Evolutionary conservation across 805 yeast genomes (phyloP), one percentile per base, ranked within the genome.

Genomic region (Nakazawaea populi): DNA sequence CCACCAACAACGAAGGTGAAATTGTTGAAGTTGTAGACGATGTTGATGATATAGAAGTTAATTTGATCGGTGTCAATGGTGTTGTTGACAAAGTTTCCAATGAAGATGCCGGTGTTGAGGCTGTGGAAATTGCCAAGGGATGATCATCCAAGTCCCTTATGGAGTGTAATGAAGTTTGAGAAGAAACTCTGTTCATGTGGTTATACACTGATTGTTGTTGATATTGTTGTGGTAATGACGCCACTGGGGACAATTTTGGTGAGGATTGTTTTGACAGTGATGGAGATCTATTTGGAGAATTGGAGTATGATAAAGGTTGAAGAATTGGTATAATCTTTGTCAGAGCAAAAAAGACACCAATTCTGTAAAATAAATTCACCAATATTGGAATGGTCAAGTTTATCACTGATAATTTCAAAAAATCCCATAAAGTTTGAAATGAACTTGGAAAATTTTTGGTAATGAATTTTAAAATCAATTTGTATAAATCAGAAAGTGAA

Each of bases 331-430:
- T 89, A 54, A 94, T 90, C 62, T 96, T 85, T 12, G 97, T 88
- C 2, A 98, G 97, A 1, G 96, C 89, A 63, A 74, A 75, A 60
- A 92, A 89, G 9, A 91, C 96, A 4, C 87, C 76, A 24, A 92
- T 82, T 59, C 99, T 77, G 62, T 88, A 92, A 1, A 90, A 88
- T 59, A 94, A 71, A 58, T 90, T 90, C 29, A 90, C 74, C 30
- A 89, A 70, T 28, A 94, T 83, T 6, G 96, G 87, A 7, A 96
- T 81, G 0, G 96, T 85, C 49, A 90, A 71, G 32, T 91, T 87
- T 48, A 70, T 72, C 39, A 73, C 67, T n/a, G 82, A 73, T 58
- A 73, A 66, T 32, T 76, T 69, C 49, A 78, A 68, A 56, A 77
- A 78, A 52, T 76, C 80, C 78, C 80, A 79, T 42, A 79, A 62